These are phyloP conservation scores for Sporormia fimetaria DNA, from an alignment of 495 filamentous ascomycete genomes.

Conservation along the genomic window DNA sequence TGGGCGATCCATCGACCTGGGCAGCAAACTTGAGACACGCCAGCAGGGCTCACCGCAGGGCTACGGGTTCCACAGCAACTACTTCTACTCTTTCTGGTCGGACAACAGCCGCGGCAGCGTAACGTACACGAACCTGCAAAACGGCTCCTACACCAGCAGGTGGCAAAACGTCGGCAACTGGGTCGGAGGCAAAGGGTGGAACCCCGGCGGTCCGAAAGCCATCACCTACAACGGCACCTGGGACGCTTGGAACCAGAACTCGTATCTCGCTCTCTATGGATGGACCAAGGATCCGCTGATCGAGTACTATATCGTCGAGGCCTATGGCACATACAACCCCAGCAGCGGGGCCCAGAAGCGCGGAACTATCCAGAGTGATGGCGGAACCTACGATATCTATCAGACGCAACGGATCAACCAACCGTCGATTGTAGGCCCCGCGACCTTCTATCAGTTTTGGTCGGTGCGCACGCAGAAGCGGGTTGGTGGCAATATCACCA, in stretches of 20 bases:
- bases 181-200: conserved; percentile 28
- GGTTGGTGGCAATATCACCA: conserved; percentile 43
- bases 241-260: conserved; percentile 36
- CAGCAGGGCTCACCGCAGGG: conserved; percentile 15
- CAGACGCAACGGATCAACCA: conserved; percentile 20
- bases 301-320: conserved; percentile 55
- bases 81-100: conserved; percentile 26
- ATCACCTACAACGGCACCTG: conserved; percentile 46
- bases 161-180: conserved; percentile 22
- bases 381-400: conserved; percentile 24
- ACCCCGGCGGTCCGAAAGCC: conserved; percentile 13
- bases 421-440: conserved; percentile 46
- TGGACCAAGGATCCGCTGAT: conserved; percentile 51
- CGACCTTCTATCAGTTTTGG: conserved; percentile 52
- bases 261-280: conserved; percentile 52
- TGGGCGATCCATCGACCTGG: conserved; percentile 16
- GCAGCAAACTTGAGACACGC: conserved; percentile 16
- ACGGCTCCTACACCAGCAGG: conserved; percentile 15
- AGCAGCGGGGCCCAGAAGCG: conserved; percentile 26
- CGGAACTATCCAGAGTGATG: conserved; percentile 16
- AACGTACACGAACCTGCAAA: conserved; percentile 19
- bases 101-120: conserved; percentile 18
- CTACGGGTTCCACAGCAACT: conserved; percentile 20
- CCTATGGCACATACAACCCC: conserved; percentile 45
- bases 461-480: conserved; percentile 45